These are phyloP conservation scores for Suillus alpinus DNA, from an alignment of 768 basidiomycete genomes.

Conservation along the genomic window DNA sequence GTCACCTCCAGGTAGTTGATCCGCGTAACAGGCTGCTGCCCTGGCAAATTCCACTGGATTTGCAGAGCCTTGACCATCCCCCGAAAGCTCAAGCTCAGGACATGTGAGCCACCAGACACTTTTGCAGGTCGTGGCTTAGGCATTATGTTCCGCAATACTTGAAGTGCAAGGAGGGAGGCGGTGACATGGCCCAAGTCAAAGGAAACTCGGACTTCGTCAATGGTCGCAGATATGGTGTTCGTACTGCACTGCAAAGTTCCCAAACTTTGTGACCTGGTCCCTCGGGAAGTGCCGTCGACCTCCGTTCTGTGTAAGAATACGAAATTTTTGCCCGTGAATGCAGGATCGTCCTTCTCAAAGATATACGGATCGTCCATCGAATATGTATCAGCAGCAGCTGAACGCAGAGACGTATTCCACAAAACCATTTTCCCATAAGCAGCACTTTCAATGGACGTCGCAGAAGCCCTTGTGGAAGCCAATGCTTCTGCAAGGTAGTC, in stretches of 20 bases:
- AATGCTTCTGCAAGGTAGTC: slow-evolving; percentile 49
- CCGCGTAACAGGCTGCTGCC: slow-evolving; percentile 44
- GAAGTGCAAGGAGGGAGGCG: slow-evolving; percentile 57
- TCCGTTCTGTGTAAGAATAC: slow-evolving; percentile 37
- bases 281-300: slow-evolving; percentile 24
- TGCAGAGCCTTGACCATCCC: slow-evolving; percentile 45
- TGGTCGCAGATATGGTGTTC: slow-evolving; percentile 44
- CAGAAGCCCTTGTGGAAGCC: slow-evolving; percentile 36
- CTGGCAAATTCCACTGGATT: slow-evolving; percentile 45
- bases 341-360: slow-evolving; percentile 49
- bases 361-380: slow-evolving; percentile 66
- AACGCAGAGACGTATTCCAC: slow-evolving; percentile 51
- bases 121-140: slow-evolving; percentile 5
- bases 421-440: slow-evolving; percentile 44
- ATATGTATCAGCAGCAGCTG: slow-evolving; percentile 63
- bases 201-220: slow-evolving; percentile 50
- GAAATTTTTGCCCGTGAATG: slow-evolving; percentile 39
- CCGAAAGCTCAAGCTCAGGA: slow-evolving; percentile 22
- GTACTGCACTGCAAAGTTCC: slow-evolving; percentile 12
- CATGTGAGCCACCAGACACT: not conserved
- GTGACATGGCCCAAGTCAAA: slow-evolving; percentile 71
- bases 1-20: slow-evolving; percentile 23
- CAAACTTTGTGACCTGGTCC: slow-evolving; percentile 9
- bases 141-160: slow-evolving; percentile 40
- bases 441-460: slow-evolving; percentile 33